phyloP scores from a whole-genome alignment of 768 basidiomycete species.

The Kwoniella dejecticola region DNA sequence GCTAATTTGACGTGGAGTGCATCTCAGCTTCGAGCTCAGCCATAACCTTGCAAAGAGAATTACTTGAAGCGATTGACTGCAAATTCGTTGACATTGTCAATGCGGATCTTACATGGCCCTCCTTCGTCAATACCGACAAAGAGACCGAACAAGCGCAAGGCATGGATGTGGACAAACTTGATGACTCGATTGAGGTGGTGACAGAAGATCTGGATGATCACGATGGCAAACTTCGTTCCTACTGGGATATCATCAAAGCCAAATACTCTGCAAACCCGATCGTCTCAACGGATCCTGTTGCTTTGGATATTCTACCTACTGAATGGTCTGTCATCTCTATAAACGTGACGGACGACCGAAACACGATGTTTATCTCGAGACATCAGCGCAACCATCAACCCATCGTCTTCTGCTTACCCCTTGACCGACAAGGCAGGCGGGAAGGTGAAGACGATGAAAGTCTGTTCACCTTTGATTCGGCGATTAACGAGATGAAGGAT shows the following conservation, averaged over 20 bases:
- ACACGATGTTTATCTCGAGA: slow-evolving; percentile 78
- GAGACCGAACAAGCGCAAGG: slow-evolving; percentile 10
- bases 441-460: slow-evolving; percentile 66
- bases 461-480: slow-evolving; percentile 70
- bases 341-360: slow-evolving; percentile 77
- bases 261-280: slow-evolving; percentile 11
- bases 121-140: slow-evolving; percentile 41
- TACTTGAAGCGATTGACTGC: slow-evolving; percentile 75
- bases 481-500: slow-evolving; percentile 70
- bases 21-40: slow-evolving; percentile 71
- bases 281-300: background rate
- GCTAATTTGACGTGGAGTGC: slow-evolving; percentile 7
- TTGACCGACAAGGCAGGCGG: slow-evolving; percentile 72
- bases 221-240: slow-evolving; percentile 16
- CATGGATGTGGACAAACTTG: slow-evolving; percentile 48
- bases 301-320: slow-evolving; percentile 61
- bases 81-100: slow-evolving; percentile 63
- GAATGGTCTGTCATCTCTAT: slow-evolving; percentile 86
- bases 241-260: slow-evolving; percentile 32
- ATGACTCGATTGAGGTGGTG: background rate
- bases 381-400: slow-evolving; percentile 67
- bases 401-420: slow-evolving; percentile 82
- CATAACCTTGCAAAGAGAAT: slow-evolving; percentile 79
- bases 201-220: slow-evolving; percentile 18
- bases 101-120: slow-evolving; percentile 79